Base-by-base conservation (phyloP, 805 yeast species). In the Ogataea nonfermentans region DNA sequence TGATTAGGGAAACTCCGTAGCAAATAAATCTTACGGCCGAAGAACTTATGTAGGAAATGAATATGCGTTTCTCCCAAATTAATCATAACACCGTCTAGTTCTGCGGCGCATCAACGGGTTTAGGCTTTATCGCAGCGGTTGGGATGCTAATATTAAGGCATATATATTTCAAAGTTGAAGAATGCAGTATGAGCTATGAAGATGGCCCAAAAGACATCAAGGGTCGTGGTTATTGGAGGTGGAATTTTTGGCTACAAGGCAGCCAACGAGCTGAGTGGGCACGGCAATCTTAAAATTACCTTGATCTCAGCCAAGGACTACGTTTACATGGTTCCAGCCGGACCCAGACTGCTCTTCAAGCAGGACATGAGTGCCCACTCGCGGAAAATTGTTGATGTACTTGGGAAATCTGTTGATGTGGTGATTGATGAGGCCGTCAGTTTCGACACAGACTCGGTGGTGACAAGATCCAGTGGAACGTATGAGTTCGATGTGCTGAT, bases 401-500 rank as follows among this genome's bases (percentile, higher is more conserved):
- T 58, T 3, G 48, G 54, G 20, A 26, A 34, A 3, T 31, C 39
- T 1, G 50, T 62, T 4, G 53, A 54, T 10, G 7, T 60, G 4
- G 31, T 60, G 6, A 31, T 44, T 14, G 58, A 55, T 31, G 44
- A 43, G 23, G 59, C 46, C 3, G 41, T 29, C 3, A 13, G 33
- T 15, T 52, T 62, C 31, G 52, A 43, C 29, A 51, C 41, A 2
- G 13, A 32, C 6, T 17, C 32, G 9, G 55, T 59, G 6, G 13
- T 17, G 4, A 43, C 57, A 9, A 30, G 34, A 11, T 19, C 41
- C 3, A 29, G 30, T n/a, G 48, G 42, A 1, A 32, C 41, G 2
- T 4, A 49, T 2, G 24, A 40, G 7, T 60, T 47, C 33, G 64
- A 59, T 30, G 44, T 45, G 1, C 37, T 62, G 28, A 51, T 63